Base-by-base conservation (phyloP, 1,139 yeast genomes). In the Pichia sp. region DNA sequence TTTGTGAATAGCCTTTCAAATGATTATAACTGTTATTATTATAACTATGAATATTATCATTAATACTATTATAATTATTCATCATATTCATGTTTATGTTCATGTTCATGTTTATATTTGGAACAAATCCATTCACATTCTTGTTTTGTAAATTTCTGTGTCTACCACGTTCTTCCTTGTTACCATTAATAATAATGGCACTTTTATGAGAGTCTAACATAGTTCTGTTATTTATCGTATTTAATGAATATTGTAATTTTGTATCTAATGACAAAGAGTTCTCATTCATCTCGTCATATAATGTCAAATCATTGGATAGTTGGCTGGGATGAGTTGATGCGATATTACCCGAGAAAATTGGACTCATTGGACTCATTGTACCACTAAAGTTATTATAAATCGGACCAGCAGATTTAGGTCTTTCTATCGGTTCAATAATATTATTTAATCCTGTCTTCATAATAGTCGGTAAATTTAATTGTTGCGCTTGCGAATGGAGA, bases 171-270 rank as follows among this genome's bases (percentile, higher is more conserved):
- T 52, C 50, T 39, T 52, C 53, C 18, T 48, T 47, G 13, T 32
- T 32, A 5, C 36, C 36, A 32, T 16, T 18, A 32, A 16, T 32
- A 30, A 15, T 3, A 29, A n/a, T n/a, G 9, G 3, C n/a, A 40
- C 20, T 35, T 29, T 54, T 56, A 26, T 38, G 47, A 8, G 78
- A 74, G 59, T 80, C 85, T 53, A 79, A 68, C 13, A 80, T 82
- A 23, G 77, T 80, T 45, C 86, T 66, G 13, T 77, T 76, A 56
- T 79, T 78, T 50, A 80, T 80, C 5, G 86, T 80, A 20, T 82
- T 76, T 52, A 80, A 68, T 1, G 85, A 85, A 43, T 60, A 57
- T 24, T 82, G 82, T 53, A 81, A 65, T 61, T 80, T 80, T 4
- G 38, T 35, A 13, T 35, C 38, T 22, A 35, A 22, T 16, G 25